phyloP scores from a whole-genome alignment of 2,329 filamentous ascomycete genomes.

The Aspergillus melleus region DNA sequence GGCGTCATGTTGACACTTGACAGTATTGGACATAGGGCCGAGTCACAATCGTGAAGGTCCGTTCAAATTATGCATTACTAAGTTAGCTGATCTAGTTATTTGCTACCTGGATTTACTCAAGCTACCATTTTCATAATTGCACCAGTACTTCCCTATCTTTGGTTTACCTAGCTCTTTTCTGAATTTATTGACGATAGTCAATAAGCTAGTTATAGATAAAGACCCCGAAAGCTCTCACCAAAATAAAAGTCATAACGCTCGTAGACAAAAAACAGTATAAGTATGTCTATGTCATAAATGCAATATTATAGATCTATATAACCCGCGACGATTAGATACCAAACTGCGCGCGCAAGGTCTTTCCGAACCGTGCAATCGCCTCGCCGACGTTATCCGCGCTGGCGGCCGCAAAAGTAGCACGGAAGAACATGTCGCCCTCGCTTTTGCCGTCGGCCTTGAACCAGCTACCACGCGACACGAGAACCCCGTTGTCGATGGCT shows the following conservation, averaged over 20 bases:
- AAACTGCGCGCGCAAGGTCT: slow-evolving; percentile 67
- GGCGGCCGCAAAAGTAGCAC: slow-evolving; percentile 85
- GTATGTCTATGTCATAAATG: background rate
- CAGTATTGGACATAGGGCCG: too few species aligned
- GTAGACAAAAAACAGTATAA: background rate
- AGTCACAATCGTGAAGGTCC: too few species aligned
- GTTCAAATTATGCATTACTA: too few species aligned
- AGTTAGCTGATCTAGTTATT: too few species aligned
- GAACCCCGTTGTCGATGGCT: slow-evolving; percentile 72
- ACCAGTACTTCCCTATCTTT: too few species aligned
- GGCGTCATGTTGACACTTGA: background rate
- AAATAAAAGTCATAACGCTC: background rate
- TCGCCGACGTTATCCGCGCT: slow-evolving; percentile 67
- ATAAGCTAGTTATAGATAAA: background rate
- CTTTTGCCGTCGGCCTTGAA: slow-evolving; percentile 74
- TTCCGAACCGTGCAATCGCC: slow-evolving; percentile 73
- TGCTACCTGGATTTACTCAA: too few species aligned
- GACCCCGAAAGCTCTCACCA: background rate
- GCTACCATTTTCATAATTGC: too few species aligned
- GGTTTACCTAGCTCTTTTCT: background rate
- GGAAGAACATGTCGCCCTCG: slow-evolving; percentile 73
- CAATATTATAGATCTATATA: background rate
- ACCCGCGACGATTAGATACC: slow-evolving; percentile 35
- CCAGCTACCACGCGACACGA: slow-evolving; percentile 86
- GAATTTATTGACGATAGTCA: background rate